These are phyloP conservation scores for Pythium utonaiense DNA, from an alignment of 352 stramenopile genomes.

Conservation along the genomic window DNA sequence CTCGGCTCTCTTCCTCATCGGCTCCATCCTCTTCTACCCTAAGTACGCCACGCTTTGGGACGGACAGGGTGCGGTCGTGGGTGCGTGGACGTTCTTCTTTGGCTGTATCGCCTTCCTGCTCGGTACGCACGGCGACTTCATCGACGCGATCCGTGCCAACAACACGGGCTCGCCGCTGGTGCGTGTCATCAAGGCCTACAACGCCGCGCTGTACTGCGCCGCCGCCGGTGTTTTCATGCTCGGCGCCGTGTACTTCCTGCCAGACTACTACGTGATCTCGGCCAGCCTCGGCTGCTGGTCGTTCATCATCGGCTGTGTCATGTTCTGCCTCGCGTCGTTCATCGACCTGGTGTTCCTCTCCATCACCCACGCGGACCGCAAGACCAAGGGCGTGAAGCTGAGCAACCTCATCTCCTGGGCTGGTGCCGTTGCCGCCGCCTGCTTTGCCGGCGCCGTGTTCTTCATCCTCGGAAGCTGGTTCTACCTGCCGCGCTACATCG, in stretches of 20 bases:
- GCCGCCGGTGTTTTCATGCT: slow-evolving; percentile 71
- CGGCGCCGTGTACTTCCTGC: slow-evolving; percentile 77
- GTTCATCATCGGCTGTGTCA: slow-evolving; percentile 68
- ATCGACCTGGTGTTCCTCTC: slow-evolving; percentile 64
- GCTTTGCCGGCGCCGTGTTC: slow-evolving; percentile 57
- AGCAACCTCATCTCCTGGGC: slow-evolving; percentile 57
- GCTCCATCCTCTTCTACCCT: slow-evolving; percentile 82
- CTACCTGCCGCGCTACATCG: slow-evolving; percentile 78
- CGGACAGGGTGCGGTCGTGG: slow-evolving; percentile 58
- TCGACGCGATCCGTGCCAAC: slow-evolving; percentile 62
- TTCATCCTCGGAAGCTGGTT: slow-evolving; percentile 82
- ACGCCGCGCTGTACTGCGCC: slow-evolving; percentile 58
- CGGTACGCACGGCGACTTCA: slow-evolving; percentile 70
- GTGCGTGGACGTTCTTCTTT: slow-evolving; percentile 64
- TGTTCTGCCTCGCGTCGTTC: slow-evolving; percentile 57
- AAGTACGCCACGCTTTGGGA: slow-evolving; percentile 61
- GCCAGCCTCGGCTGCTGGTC: slow-evolving; percentile 67
- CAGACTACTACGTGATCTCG: slow-evolving; percentile 62
- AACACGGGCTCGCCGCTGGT: slow-evolving; percentile 35
- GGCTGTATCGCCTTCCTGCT: slow-evolving; percentile 68
- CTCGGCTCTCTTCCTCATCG: slow-evolving; percentile 67
- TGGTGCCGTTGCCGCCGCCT: slow-evolving; percentile 41
- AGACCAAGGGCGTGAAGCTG: slow-evolving; percentile 42
- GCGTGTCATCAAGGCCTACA: slow-evolving; percentile 60
- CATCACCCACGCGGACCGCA: slow-evolving; percentile 53